These are phyloP conservation scores for Rhynchospora tenuis DNA, from an alignment of 176 grass and related monocot genomes.

Conservation along the genomic window DNA sequence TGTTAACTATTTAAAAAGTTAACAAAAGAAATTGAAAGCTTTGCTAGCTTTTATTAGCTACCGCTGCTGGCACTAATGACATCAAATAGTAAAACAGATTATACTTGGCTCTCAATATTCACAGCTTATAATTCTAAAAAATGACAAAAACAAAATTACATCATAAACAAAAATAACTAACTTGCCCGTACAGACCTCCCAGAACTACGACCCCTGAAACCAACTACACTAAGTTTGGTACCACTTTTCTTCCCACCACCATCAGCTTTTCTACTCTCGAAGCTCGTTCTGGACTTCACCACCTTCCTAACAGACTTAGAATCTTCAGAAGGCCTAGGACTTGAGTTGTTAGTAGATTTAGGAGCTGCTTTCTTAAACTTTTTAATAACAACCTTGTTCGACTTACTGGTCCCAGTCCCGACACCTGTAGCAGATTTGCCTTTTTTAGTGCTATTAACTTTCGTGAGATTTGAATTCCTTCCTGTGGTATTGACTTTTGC, in stretches of 20 bases:
- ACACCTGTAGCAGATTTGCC: constrained; percentile 40
- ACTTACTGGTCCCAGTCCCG: constrained; percentile 25
- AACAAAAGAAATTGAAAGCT: not conserved
- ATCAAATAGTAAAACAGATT: not conserved
- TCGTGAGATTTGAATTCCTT: constrained; percentile 32
- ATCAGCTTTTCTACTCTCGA: constrained; percentile 34
- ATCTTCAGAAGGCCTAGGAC: not conserved
- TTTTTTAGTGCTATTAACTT: constrained; percentile 30
- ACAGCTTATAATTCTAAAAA: not conserved
- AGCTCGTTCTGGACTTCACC: constrained; percentile 29
- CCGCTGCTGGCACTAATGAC: not conserved
- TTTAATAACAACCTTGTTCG: constrained; percentile 36
- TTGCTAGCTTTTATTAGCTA: not conserved
- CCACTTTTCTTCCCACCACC: constrained; percentile 13
- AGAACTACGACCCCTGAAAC: constrained; percentile 89
- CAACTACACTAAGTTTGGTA: constrained; percentile 70
- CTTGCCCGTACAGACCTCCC: constrained; percentile 34
- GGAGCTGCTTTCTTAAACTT: constrained; percentile 12
- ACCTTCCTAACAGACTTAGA: constrained; percentile 26
- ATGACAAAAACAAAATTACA: not conserved
- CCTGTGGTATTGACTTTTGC: constrained; percentile 25
- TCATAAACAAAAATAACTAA: not conserved
- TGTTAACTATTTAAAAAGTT: not conserved
- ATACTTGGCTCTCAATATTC: constrained; percentile 3
- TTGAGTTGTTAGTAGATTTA: not conserved